Evolutionary conservation across 352 stramenopile genomes (phyloP), one percentile per base, ranked within the genome.

Genomic region (Pseudoperonospora humuli): DNA sequence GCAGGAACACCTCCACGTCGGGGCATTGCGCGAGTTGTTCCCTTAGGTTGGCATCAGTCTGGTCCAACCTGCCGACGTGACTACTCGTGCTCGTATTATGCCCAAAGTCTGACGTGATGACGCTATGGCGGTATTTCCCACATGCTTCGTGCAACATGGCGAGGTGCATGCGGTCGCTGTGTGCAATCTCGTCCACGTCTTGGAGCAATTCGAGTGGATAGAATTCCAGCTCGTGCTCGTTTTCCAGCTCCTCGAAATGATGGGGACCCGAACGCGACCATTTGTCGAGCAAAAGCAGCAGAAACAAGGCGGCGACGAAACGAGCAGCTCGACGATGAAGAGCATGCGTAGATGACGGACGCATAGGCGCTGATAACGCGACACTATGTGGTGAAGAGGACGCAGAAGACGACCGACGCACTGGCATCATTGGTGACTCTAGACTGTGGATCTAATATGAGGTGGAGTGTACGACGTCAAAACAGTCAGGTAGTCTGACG

Each of bases 1-100:
- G 70, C 31, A 84, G 41, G 49, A 76, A 87, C 19, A 87, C 59
- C 19, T 87, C 71, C 23, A 86, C 59, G 37, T 79, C 71, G 0
- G 70, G 55, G 19, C 75, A 85, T 3, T 77, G 43, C 26, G 45
- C 39, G 23, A 86, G 57, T 39, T 68, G 68, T 32, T 70, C 38
- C 17, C 75, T 39, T 25, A 84, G 32, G 11, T 64, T 35, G 5
- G 42, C 41, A 23, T 82, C 66, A 46, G 67, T 53, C 37, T 45
- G 50, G 13, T 67, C 21, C 24, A 80, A 54, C 1, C 45, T n/a
- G 3, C 51, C 52, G 8, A 35, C 23, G 11, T 27, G 43, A 13
- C 45, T 50, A 19, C 24, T 26, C 27, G 47, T 52, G n/a, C 60
- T 34, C n/a, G 18, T 35, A 20, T 39, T 49, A 23, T 28, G 33